Conservation (phyloP, 2,329 filamentous ascomycete species). For the Coniella vitis region DNA sequence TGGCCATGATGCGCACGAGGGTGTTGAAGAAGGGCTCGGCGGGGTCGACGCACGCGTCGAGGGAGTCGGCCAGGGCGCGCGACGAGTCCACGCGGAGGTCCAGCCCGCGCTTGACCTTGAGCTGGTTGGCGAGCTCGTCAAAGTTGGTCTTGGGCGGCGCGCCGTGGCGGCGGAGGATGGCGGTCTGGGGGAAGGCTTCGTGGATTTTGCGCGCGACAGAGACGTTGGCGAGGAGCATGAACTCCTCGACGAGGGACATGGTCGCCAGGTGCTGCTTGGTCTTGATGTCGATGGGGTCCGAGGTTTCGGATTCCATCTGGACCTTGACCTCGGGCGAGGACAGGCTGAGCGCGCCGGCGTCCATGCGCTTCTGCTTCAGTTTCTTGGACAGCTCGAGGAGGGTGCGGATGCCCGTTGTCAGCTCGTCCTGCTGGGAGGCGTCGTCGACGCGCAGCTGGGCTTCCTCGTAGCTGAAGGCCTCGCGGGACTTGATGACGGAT, state of each 20-base stretch:
- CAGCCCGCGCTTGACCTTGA: slow-evolving; percentile 77
- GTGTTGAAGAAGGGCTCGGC: slow-evolving; percentile 96
- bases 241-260: slow-evolving; percentile 96
- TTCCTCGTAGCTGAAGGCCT: slow-evolving; percentile 96
- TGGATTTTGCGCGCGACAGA: slow-evolving; percentile 88
- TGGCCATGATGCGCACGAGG: slow-evolving; percentile 92
- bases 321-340: slow-evolving; percentile 98
- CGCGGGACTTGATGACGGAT: slow-evolving; percentile 92
- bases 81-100: slow-evolving; percentile 80
- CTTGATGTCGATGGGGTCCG: slow-evolving; percentile 92
- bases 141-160: slow-evolving; percentile 95
- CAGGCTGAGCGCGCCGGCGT: slow-evolving; percentile 87
- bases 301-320: slow-evolving; percentile 90
- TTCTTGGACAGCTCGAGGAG: slow-evolving; percentile 86
- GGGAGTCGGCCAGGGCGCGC: slow-evolving; percentile 84
- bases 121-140: slow-evolving; percentile 84
- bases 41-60: slow-evolving; percentile 76
- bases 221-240: slow-evolving; percentile 98
- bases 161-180: slow-evolving; percentile 84
- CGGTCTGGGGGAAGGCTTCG: slow-evolving; percentile 88
- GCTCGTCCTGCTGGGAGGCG: slow-evolving; percentile 73
- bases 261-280: slow-evolving; percentile 91
- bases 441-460: slow-evolving; percentile 94
- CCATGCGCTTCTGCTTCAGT: slow-evolving; percentile 90
- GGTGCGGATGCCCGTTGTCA: slow-evolving; percentile 83